Base-by-base conservation (phyloP, 2,329 filamentous ascomycete genomes). In the Diplodia sapinea region DNA sequence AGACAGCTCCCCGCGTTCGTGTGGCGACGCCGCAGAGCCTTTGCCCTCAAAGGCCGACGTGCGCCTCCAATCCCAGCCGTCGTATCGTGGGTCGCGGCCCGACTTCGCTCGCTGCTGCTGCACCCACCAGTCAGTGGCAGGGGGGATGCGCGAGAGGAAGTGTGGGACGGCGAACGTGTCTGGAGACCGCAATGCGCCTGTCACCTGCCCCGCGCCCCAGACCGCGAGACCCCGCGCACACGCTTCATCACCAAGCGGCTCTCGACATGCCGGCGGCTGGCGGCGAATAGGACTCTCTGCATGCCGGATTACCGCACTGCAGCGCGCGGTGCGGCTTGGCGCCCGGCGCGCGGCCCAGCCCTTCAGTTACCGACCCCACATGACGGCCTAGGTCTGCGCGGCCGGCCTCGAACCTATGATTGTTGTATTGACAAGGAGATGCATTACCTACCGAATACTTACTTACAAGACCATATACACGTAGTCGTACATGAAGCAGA, bases 1-100 rank as follows among this genome's bases (percentile, higher is more conserved):
- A 61, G 57, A 63, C 43, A 63, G 29, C 43, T 63, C 59, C 59
- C 59, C 59, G 59, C 59, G 59, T 63, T 63, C 47, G 59, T 51
- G 59, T 63, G 59, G 59, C 59, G 50, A 62, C 40, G 57, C 57
- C 57, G 57, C 57, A 62, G 57, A 63, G 59, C 59, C 26, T 63
- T 52, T 62, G 50, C 59, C 59, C 50, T 63, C 59, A 63, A 51
- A 63, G 36, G 59, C 59, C 59, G 59, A 51, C 59, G 26, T 43
- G 20, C 29, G 40, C 31, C 57, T 62, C 57, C 57, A 62, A 50
- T 47, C 38, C 20, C 38, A 47, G 36, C 56, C 56, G 36, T 33
- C 59, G 26, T 43, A 50, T 33, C 59, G 26, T 43, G 57, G n/a
- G 59, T 20, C 36, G 13, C 59, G 59, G 59, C 47, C 59, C 59